Evolutionary conservation across 2,329 filamentous ascomycete species (phyloP).

Genomic region (Tricladium varicosporioides): DNA sequence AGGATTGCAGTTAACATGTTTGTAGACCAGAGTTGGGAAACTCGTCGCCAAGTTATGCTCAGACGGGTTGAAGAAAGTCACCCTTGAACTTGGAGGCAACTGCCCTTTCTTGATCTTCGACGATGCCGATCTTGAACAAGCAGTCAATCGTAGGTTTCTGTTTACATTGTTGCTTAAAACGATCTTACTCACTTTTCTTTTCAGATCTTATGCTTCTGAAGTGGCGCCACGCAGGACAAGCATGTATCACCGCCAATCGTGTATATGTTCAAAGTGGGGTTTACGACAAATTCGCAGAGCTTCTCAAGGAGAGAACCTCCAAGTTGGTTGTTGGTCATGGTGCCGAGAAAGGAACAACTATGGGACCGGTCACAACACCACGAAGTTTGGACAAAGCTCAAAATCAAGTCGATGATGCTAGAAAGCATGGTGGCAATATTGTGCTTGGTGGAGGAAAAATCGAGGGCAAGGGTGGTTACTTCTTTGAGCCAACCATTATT

Average conservation of each 20-base stretch:
- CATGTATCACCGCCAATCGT: conserved; percentile 63
- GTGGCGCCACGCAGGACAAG: conserved; percentile 61
- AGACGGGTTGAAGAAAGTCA: conserved; percentile 61
- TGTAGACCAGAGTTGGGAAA: conserved; percentile 56
- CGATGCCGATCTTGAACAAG: conserved; percentile 59
- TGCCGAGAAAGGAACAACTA: conserved; percentile 51
- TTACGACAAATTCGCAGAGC: conserved; percentile 57
- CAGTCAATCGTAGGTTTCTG: conserved; percentile 41
- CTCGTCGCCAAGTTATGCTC: conserved; percentile 58
- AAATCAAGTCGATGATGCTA: conserved; percentile 62
- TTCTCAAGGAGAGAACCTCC: conserved; percentile 50
- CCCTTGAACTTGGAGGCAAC: conserved; percentile 63
- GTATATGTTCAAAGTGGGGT: conserved; percentile 63
- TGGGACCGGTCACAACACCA: conserved; percentile 59
- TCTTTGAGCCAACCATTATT: conserved; percentile 68
- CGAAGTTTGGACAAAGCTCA: conserved; percentile 55
- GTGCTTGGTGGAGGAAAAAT: conserved; percentile 59
- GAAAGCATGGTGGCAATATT: conserved; percentile 59
- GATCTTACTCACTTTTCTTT: neutral
- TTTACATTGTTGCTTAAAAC: neutral
- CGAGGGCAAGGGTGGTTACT: conserved; percentile 54
- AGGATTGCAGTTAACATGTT: neutral
- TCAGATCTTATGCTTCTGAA: conserved; percentile 46
- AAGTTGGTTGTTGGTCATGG: conserved; percentile 62
- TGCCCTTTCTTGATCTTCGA: conserved; percentile 65